A percentile compares a stretch with the other conserved stretches of the same genome.
phyloP scores from a whole-genome alignment of 768 basidiomycete species.

The Phallus indusiatus region DNA sequence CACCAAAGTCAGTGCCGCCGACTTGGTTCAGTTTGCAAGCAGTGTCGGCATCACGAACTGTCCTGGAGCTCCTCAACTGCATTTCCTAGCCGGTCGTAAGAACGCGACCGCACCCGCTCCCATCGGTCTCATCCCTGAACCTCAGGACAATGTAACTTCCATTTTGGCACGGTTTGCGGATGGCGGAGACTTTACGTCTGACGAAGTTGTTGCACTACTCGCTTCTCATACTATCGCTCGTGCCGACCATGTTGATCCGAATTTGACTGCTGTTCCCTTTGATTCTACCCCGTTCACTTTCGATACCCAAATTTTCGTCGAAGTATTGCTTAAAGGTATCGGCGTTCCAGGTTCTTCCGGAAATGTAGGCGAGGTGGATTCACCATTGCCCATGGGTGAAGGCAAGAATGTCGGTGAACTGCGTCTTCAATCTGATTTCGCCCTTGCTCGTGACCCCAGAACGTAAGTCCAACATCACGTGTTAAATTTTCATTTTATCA shows the following conservation, averaged over 20 bases:
- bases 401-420: constrained; percentile 5
- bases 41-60: constrained; percentile 8
- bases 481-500: background rate
- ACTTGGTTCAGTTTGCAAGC: constrained; percentile 3
- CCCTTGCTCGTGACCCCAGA: constrained; percentile 2
- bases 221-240: constrained; percentile 9
- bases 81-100: constrained; percentile 2
- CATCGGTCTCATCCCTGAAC: background rate
- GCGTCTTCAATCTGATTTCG: constrained; percentile 9
- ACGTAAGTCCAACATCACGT: background rate
- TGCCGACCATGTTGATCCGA: constrained; percentile 5
- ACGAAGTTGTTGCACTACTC: constrained; percentile 5
- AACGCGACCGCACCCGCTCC: background rate
- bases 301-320: constrained; percentile 5
- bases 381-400: constrained; percentile 20
- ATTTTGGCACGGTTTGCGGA: constrained; percentile 8
- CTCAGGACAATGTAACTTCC: constrained; percentile 1
- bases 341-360: background rate
- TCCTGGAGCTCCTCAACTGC: constrained; percentile 5
- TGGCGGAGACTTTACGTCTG: constrained; percentile 1
- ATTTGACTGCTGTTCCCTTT: background rate
- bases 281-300: constrained; percentile 7
- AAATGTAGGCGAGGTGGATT: constrained; percentile 20
- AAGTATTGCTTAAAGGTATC: constrained; percentile 7
- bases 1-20: constrained; percentile 3